Base-by-base conservation (phyloP, 2,329 filamentous ascomycete genomes). In the Sporothrix pallida region DNA sequence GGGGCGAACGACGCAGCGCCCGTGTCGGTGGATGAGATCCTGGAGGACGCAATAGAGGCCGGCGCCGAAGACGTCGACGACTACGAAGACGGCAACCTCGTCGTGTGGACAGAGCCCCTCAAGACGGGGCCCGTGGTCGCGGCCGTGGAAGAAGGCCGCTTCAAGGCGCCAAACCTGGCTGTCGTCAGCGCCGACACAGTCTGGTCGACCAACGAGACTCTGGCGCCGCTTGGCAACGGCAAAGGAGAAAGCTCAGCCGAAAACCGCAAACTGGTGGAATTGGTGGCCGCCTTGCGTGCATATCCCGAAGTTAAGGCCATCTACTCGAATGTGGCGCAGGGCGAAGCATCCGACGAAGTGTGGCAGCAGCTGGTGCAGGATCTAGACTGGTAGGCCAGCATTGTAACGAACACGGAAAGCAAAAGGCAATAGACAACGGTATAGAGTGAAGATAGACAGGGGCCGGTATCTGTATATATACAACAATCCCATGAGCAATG, bases 1-100 rank as follows among this genome's bases (percentile, higher is more conserved):
- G 93, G 92, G 3, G 46, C 10, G 9, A 52, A 26, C 7, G 54
- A 8, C 23, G 23, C 31, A 37, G 31, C 31, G 9, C 23, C 12
- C 13, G 65, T 85, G 10, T 87, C 89, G 6, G 89, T 96, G 70
- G 91, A 94, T 54, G 88, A 93, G 31, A 83, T 98, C 58, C 91
- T 98, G 77, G 88, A 92, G 71, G 94, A 91, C 72, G 94, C 93
- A 6, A 90, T 98, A 70, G 95, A 98, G 79, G 92, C 92, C 10
- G 95, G 94, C 10, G 93, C 92, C 0, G 89, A 92, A 77, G 92
- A 95, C 77, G 87, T 94, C 0, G 87, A 92, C 74, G 62, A 71
- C 6, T 82, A 85, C 71, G 90, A 93, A 75, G 88, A 93, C n/a
- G 92, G 90, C 3, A 87, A 88, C 70, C 86, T 96, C 23, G 84